Evolutionary conservation across 148 eudicot genomes (phyloP).

Genomic region (Camellia granthamiana): DNA sequence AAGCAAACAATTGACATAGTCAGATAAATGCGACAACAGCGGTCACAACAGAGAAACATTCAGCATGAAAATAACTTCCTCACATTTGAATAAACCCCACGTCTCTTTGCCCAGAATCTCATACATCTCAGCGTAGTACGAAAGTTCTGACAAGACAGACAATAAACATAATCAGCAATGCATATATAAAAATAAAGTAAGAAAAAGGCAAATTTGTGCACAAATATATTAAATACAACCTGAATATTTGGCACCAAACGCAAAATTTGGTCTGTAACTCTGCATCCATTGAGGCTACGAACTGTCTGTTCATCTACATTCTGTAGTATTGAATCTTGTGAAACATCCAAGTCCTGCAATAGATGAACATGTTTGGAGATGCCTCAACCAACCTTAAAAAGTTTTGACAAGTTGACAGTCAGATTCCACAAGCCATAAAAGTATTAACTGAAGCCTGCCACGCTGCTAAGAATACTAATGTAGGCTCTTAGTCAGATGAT

Average conservation of each 20-base stretch:
- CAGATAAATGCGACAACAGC: not conserved
- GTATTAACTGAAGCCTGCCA: not conserved
- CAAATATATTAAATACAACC: slow-evolving; percentile 27
- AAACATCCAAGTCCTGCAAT: slow-evolving; percentile 63
- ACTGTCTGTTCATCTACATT: slow-evolving; percentile 78
- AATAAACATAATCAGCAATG: slow-evolving; percentile 1
- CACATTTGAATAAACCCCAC: slow-evolving; percentile 85
- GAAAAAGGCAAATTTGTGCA: not conserved
- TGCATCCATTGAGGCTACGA: slow-evolving; percentile 83
- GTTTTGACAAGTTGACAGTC: not conserved
- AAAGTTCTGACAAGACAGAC: slow-evolving; percentile 40
- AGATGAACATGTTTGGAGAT: not conserved
- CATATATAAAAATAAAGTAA: not conserved
- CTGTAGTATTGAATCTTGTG: slow-evolving; percentile 69
- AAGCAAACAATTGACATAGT: not conserved
- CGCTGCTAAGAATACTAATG: not conserved
- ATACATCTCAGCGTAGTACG: slow-evolving; percentile 73
- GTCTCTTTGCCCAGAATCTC: slow-evolving; percentile 79
- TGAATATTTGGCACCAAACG: slow-evolving; percentile 71
- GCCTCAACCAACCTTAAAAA: not conserved
- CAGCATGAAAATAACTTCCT: slow-evolving; percentile 8
- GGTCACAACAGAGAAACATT: not conserved
- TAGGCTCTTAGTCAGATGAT: no score
- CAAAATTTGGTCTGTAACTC: slow-evolving; percentile 71
- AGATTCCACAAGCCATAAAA: not conserved